A percentile compares a stretch with the other conserved stretches of the same genome.
Conservation (phyloP, 129 eudicot species). For the Sambucus nigra region DNA sequence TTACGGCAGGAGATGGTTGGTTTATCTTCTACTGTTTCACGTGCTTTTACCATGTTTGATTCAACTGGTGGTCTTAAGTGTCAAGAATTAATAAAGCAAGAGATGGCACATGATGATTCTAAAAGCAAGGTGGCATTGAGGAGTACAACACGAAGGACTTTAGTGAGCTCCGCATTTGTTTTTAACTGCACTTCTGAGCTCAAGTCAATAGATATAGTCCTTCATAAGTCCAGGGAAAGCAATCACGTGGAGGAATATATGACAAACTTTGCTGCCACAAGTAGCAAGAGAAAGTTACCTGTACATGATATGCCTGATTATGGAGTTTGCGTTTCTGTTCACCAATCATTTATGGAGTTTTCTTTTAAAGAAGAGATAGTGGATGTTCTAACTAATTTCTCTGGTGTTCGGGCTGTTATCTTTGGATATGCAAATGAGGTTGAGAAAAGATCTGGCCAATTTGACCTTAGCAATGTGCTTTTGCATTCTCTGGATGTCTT, state of each 20-base stretch:
- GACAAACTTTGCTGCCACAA: constrained; percentile 14
- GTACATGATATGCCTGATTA: constrained; percentile 30
- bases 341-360: constrained; percentile 17
- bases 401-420: constrained; percentile 33
- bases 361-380: constrained; percentile 30
- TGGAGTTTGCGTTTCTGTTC: constrained; percentile 51
- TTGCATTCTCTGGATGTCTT: constrained; percentile 28
- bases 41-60: constrained; percentile 13
- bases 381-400: constrained; percentile 34
- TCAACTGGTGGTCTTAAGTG: constrained; percentile 18
- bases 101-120: constrained; percentile 21
- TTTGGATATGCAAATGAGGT: constrained; percentile 34
- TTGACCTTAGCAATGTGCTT: constrained; percentile 15
- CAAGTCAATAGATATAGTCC: constrained; percentile 41
- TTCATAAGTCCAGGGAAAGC: constrained; percentile 47
- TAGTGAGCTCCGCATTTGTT: constrained; percentile 15
- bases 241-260: constrained; percentile 21
- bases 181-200: constrained; percentile 42
- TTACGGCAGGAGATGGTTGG: constrained; percentile 43
- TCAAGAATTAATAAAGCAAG: constrained; percentile 20
- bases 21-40: constrained; percentile 25
- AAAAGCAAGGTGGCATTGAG: constrained; percentile 21
- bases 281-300: constrained; percentile 21
- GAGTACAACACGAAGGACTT: constrained; percentile 16
- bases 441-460: constrained; percentile 18